Evolutionary conservation across 768 basidiomycete species (phyloP).

Genomic region (Porpolomopsis calyptriformis): DNA sequence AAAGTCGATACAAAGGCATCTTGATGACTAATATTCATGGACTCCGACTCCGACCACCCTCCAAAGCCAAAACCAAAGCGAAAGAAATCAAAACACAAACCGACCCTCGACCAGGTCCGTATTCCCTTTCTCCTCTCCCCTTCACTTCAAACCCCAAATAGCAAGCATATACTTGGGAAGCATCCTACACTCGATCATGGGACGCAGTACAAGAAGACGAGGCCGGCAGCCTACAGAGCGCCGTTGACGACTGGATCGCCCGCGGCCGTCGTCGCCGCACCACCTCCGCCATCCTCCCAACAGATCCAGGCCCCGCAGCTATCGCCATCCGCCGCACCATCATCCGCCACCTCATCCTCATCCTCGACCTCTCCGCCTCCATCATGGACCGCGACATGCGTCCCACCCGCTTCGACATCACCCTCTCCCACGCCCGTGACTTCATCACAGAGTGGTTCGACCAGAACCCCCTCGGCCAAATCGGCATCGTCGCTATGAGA

Average conservation of each 20-base stretch:
- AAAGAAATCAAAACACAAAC: conserved; percentile 46
- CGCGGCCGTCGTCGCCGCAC: conserved; percentile 74
- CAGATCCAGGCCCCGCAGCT: no score
- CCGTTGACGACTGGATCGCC: conserved; percentile 84
- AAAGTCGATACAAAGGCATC: not conserved
- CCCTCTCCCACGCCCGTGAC: conserved; percentile 80
- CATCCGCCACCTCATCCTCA: conserved; percentile 85
- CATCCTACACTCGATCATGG: conserved; percentile 89
- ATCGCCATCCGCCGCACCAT: conserved; percentile 89
- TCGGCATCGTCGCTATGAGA: conserved; percentile 89
- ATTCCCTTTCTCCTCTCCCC: conserved; percentile 9
- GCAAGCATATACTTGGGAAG: conserved; percentile 95
- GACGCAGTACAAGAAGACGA: conserved; percentile 97
- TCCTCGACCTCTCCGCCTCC: conserved; percentile 84
- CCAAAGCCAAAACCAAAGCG: conserved; percentile 46
- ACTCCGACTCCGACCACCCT: conserved; percentile 47
- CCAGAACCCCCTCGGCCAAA: conserved; percentile 96
- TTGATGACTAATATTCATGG: conserved; percentile 27
- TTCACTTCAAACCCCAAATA: conserved; percentile 17
- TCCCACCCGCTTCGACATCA: conserved; percentile 86
- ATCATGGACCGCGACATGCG: conserved; percentile 97
- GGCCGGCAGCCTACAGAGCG: conserved; percentile 77
- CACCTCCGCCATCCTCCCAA: no score
- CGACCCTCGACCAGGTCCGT: conserved; percentile 42
- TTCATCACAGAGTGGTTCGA: conserved; percentile 98